A percentile compares a stretch with the other conserved stretches of the same genome.
phyloP scores from a whole-genome alignment of 371 early-diverging fungal species.

The Circinella minor region DNA sequence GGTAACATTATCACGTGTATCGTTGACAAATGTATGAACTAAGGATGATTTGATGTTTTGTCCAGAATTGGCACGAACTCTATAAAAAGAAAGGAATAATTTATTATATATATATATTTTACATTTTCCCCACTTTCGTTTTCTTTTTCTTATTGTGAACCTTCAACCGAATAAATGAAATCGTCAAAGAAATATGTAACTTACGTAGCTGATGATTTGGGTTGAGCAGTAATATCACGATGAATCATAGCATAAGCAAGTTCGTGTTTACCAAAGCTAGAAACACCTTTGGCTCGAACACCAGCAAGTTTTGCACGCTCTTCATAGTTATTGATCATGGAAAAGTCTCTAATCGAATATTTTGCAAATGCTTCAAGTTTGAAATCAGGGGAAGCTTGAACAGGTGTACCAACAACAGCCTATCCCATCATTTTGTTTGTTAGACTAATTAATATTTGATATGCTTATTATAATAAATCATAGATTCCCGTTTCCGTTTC shows the following conservation, averaged over 20 bases:
- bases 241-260: conserved; percentile 69
- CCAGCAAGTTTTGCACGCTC: conserved; percentile 33
- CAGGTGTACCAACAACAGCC: conserved; percentile 34
- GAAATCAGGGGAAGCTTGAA: conserved; percentile 38
- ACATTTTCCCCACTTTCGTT: neutral
- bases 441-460: too few relatives aligned
- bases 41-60: conserved; percentile 81
- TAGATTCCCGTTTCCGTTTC: neutral
- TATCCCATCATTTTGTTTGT: neutral
- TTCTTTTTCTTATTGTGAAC: too few relatives aligned
- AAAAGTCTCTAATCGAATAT: conserved; percentile 45
- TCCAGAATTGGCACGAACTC: conserved; percentile 85
- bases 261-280: conserved; percentile 61
- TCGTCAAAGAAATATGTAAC: neutral
- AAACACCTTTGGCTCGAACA: conserved; percentile 30
- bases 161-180: too few relatives aligned
- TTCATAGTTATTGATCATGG: conserved; percentile 39
- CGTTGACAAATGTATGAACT: conserved; percentile 66
- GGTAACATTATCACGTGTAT: conserved; percentile 74
- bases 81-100: conserved; percentile 22
- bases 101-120: too few relatives aligned
- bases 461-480: neutral
- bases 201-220: conserved; percentile 73
- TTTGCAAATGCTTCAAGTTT: conserved; percentile 41
- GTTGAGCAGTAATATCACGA: conserved; percentile 74